phyloP scores from a whole-genome alignment of 331 rosid genomes.

The Telfairia occidentalis region DNA sequence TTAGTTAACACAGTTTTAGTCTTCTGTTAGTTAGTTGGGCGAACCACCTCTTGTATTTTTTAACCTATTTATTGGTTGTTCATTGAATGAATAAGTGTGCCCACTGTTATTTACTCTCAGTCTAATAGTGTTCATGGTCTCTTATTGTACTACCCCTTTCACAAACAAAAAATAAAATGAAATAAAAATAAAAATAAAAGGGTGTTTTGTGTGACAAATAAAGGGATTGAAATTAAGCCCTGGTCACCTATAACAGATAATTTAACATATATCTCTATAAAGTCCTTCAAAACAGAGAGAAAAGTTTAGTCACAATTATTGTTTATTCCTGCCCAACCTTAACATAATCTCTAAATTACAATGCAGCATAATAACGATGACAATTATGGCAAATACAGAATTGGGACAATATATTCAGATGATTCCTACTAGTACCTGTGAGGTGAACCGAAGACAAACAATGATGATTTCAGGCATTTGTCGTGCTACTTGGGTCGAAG shows the following conservation, averaged over 20 bases:
- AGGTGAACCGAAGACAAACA: not conserved
- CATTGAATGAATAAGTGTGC: no score
- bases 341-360: not conserved
- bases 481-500: slow-evolving; percentile 22
- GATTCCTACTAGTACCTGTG: not conserved
- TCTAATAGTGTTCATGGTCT: no score
- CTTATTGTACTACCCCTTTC: no score
- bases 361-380: not conserved
- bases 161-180: no score
- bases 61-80: no score
- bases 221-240: not conserved
- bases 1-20: no score
- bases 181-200: no score
- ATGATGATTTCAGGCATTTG: not conserved
- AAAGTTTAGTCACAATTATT: not conserved
- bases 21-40: no score
- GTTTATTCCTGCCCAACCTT: not conserved
- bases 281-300: not conserved
- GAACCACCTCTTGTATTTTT: no score
- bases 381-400: not conserved
- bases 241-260: not conserved
- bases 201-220: no score
- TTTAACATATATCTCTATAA: not conserved
- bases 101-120: no score
- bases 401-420: not conserved